Base-by-base conservation (phyloP, 768 basidiomycete genomes). In the Trametes coccinea region DNA sequence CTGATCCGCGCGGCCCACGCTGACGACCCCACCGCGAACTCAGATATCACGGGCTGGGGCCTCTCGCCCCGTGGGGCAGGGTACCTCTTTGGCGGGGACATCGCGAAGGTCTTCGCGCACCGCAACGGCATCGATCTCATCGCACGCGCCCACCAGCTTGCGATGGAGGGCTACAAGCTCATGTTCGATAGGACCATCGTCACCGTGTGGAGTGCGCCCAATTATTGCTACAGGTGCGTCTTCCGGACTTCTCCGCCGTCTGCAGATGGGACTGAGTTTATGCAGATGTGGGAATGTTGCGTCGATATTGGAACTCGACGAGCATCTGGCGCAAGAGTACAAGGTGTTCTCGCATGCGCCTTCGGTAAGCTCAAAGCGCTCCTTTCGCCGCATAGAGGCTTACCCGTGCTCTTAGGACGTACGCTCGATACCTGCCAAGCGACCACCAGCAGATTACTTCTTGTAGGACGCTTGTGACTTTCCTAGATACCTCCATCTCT, bases 131-230 rank as follows among this genome's bases (percentile, higher is more conserved):
- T 98, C 68, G 94, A 95, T 75, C 85, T 98, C 69, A 95, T 99
- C 71, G 96, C 96, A 16, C 82, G 96, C 49, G 96, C 96, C 14
- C 96, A 99, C 78, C 96, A 99, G 72, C 87, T 98, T 37, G 96
- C 93, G 1, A 96, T 96, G 93, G 95, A 97, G 76, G 95, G 95
- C 22, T 97, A 85, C 77, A 98, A 97, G 77, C 82, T 94, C 74
- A 96, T 98, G 95, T 97, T 97, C 69, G 95, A 98, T 75, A 79
- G 84, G 54, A 88, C 86, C 46, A 95, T 98, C 67, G 96, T 98
- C 34, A 98, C 96, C 7, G 95, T 98, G 43, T 98, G 96, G 95
- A 93, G 91, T 69, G 95, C 95, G 3, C 96, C 95, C 13, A 98
- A 98, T 75, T 98, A 98, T 73, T 98, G 96, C 75, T 98, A 98